Conservation (phyloP, 768 basidiomycete species). For the Candolleomyces eurysporus region DNA sequence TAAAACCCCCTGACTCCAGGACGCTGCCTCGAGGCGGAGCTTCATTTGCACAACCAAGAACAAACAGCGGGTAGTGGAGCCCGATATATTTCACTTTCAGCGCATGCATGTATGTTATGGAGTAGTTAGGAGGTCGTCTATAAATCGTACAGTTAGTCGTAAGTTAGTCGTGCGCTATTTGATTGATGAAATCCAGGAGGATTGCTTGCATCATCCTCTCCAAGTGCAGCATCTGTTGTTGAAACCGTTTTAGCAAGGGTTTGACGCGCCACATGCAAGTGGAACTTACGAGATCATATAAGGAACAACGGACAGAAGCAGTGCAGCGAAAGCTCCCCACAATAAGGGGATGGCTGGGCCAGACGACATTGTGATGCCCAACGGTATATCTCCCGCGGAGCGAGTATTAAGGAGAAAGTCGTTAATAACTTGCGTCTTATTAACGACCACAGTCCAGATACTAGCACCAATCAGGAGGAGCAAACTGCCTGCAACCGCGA, state of each 20-base stretch:
- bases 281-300: slow-evolving; percentile 71
- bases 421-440: slow-evolving; percentile 62
- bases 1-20: background rate
- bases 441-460: slow-evolving; percentile 77
- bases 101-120: no score
- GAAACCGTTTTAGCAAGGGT: background rate
- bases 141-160: slow-evolving; percentile 9
- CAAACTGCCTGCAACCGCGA: slow-evolving; percentile 58
- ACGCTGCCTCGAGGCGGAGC: no score
- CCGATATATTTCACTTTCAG: no score
- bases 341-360: slow-evolving; percentile 64
- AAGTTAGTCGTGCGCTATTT: slow-evolving; percentile 9
- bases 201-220: slow-evolving; percentile 49
- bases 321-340: slow-evolving; percentile 74
- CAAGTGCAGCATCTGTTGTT: slow-evolving; percentile 70
- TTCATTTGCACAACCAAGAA: no score
- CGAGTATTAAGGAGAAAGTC: slow-evolving; percentile 33
- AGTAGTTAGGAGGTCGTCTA: background rate
- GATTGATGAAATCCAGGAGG: background rate
- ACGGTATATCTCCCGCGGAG: slow-evolving; percentile 29
- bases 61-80: no score
- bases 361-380: slow-evolving; percentile 63
- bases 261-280: background rate
- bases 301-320: slow-evolving; percentile 64
- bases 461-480: slow-evolving; percentile 67